A percentile compares a stretch with the other conserved stretches of the same genome.
Conservation (phyloP, 768 basidiomycete genomes). For the Suillus brevipes region DNA sequence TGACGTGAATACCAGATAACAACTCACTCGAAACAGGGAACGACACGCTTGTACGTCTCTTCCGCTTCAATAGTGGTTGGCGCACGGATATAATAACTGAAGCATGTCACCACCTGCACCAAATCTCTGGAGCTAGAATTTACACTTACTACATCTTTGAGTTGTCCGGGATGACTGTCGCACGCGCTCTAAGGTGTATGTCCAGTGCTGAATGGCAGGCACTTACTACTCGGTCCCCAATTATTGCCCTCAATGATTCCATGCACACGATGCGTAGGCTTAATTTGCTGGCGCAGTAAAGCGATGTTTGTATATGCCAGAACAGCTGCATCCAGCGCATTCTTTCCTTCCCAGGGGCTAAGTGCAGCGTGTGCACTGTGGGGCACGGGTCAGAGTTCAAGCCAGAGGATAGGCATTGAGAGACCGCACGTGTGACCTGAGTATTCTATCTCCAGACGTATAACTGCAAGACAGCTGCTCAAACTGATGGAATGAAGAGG, state of each 20-base stretch:
- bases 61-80: conserved; percentile 63
- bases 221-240: conserved; percentile 71
- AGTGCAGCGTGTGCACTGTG: conserved; percentile 73
- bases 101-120: not conserved
- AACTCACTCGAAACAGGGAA: conserved; percentile 71
- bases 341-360: conserved; percentile 83
- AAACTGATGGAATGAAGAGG: conserved; percentile 68
- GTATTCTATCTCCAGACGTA: conserved; percentile 63
- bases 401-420: not conserved
- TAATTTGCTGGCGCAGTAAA: conserved; percentile 77
- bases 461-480: conserved; percentile 61
- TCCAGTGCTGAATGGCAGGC: not conserved
- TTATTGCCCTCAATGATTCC: conserved; percentile 75
- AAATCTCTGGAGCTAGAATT: not conserved
- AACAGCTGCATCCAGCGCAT: conserved; percentile 86
- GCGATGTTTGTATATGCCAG: conserved; percentile 80
- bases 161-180: conserved; percentile 79
- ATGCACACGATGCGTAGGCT: conserved; percentile 76
- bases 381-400: not conserved
- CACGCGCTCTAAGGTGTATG: conserved; percentile 3
- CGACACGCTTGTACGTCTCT: conserved; percentile 57
- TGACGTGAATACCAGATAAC: not conserved
- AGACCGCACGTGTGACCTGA: conserved; percentile 65
- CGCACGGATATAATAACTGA: conserved; percentile 72
- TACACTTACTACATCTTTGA: conserved; percentile 61